These are phyloP conservation scores for Lentinus tigrinus DNA, from an alignment of 768 basidiomycete species.

Conservation along the genomic window DNA sequence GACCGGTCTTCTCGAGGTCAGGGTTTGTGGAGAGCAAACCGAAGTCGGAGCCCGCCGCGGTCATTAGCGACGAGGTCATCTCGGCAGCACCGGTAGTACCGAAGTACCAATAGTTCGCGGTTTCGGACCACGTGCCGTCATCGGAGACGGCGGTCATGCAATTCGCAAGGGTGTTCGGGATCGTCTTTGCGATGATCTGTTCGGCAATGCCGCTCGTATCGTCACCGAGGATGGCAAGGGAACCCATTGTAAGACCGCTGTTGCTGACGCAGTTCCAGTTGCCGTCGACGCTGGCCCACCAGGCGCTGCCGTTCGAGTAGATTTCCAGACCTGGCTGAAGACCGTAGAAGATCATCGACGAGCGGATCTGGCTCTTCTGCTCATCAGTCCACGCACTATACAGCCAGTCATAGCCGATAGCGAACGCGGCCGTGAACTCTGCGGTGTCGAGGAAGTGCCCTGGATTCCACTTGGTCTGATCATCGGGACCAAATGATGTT, in stretches of 20 bases:
- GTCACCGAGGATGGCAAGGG: slow-evolving; percentile 87
- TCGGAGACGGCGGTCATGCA: slow-evolving; percentile 63
- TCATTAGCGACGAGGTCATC: slow-evolving; percentile 76
- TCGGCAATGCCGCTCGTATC: slow-evolving; percentile 70
- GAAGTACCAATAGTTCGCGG: slow-evolving; percentile 93
- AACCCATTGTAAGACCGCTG: slow-evolving; percentile 81
- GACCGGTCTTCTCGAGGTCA: slow-evolving; percentile 66
- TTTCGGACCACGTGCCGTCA: slow-evolving; percentile 96
- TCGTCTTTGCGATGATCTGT: slow-evolving; percentile 63
- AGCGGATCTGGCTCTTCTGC: slow-evolving; percentile 67
- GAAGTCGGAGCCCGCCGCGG: slow-evolving; percentile 83
- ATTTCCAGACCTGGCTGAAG: slow-evolving; percentile 53
- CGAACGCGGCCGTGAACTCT: slow-evolving; percentile 86
- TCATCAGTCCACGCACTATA: slow-evolving; percentile 77
- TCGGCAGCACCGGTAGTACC: slow-evolving; percentile 90
- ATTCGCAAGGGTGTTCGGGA: slow-evolving; percentile 74
- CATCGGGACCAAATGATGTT: slow-evolving; percentile 55
- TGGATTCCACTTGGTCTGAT: slow-evolving; percentile 77
- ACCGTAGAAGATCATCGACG: slow-evolving; percentile 75
- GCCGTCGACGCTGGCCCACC: slow-evolving; percentile 80
- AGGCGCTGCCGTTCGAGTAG: slow-evolving; percentile 40
- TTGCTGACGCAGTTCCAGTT: slow-evolving; percentile 99
- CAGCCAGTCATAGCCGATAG: slow-evolving; percentile 94
- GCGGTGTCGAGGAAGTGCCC: slow-evolving; percentile 88
- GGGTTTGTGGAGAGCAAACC: slow-evolving; percentile 69